phyloP scores from a whole-genome alignment of 176 grass and related monocot species.

The Hordeum vulgare region MorexV3_pseudomolecules_assembly NC_058521.1:30682620-30683119 shows the following conservation, averaged over 20 bases:
- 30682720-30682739: not conserved
- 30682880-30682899: not conserved
- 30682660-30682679: not conserved
- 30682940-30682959: not conserved
- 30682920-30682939: not conserved
- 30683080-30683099: not conserved
- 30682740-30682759: not conserved
- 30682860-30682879: not conserved
- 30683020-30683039: not conserved
- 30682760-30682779: no score
- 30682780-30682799: no score
- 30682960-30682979: not conserved
- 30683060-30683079: not conserved
- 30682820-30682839: not conserved
- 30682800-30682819: not conserved
- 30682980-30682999: not conserved
- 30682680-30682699: not conserved
- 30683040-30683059: not conserved
- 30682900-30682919: not conserved
- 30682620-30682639: not conserved
- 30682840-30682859: conserved; percentile 4
- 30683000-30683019: not conserved
- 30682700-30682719: not conserved
- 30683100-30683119: not conserved
- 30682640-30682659: not conserved